These are phyloP conservation scores for Homolaphlyctis polyrhiza DNA, from an alignment of 371 early-diverging fungal species.

Conservation along the genomic window DNA sequence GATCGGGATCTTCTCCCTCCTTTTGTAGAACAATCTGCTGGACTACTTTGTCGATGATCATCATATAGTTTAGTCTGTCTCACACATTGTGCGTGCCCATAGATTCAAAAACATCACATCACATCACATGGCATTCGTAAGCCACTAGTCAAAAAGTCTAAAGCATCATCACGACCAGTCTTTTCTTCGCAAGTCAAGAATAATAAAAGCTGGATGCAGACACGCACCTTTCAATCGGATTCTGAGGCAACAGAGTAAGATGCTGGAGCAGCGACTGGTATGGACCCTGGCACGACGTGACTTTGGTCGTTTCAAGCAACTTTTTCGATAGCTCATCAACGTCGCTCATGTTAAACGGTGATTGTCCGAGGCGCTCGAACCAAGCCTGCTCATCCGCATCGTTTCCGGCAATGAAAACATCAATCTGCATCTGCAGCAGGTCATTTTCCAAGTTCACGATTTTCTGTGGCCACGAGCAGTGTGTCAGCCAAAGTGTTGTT, in stretches of 20 bases:
- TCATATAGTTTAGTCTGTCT: slow-evolving; percentile 32
- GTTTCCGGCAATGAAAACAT: slow-evolving; percentile 36
- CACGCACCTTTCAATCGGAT: slow-evolving; percentile 18
- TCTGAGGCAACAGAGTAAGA: slow-evolving; percentile 19
- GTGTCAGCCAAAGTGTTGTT: too few species aligned
- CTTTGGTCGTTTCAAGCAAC: slow-evolving; percentile 11
- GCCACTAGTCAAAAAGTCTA: too few species aligned
- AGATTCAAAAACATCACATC: neutral
- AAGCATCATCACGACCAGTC: too few species aligned
- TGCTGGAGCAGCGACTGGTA: slow-evolving; percentile 19
- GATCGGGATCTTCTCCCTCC: slow-evolving; percentile 37
- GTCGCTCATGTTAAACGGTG: slow-evolving; percentile 1
- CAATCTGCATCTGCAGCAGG: slow-evolving; percentile 43
- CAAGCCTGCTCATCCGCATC: slow-evolving; percentile 29
- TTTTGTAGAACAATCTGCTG: slow-evolving; percentile 39
- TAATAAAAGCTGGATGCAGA: too few species aligned
- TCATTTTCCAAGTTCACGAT: slow-evolving; percentile 40
- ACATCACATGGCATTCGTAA: too few species aligned
- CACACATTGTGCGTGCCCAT: too few species aligned
- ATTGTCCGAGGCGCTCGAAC: slow-evolving; percentile 1
- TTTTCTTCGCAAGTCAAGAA: too few species aligned
- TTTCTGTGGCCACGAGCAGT: slow-evolving; percentile 16
- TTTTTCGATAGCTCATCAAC: neutral
- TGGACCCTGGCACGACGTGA: slow-evolving; percentile 10
- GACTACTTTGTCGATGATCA: slow-evolving; percentile 39